Evolutionary conservation across 148 eudicot genomes (phyloP), one percentile per base, ranked within the genome.

Genomic region (Camellia japonica): DNA sequence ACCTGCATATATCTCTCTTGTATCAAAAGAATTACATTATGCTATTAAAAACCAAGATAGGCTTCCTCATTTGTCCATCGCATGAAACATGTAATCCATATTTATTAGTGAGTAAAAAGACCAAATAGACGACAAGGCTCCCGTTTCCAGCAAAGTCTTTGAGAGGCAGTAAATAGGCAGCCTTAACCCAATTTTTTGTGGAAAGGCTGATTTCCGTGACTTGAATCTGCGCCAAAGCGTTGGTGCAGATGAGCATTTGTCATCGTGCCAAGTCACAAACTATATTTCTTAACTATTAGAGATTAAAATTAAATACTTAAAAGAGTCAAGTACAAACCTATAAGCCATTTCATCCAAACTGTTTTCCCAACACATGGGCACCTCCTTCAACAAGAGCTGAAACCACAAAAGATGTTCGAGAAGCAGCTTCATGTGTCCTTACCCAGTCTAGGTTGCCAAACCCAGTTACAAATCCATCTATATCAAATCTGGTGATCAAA

Each of bases 291-390:
- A 7, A 56, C 12, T 56, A 56, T 14, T 56, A 56, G 60, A 56
- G 60, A 56, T 4, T 49, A 49, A 71, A 71, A 49, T 9, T 51
- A 18, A 72, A 52, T 52, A 72, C 15, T 56, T 47, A 51, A 12
- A 75, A 82, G 71, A 80, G 19, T 68, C 47, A 47, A 67, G 78
- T 23, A 82, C 87, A 80, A 80, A 96, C 99, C 97, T 83, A 77
- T 82, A 94, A 74, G 97, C 94, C 99, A 97, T 91, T 83, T 97
- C 98, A 85, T 90, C 93, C 72, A 92, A 75, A 88, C 86, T 59
- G 99, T 94, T 84, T 91, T 97, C 62, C 98, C 99, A 61, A 89
- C 85, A 84, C 98, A 97, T n/a, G 92, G 13, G 99, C 98, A 73
- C 99, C 99, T 80, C 96, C 96, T 74, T 97, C 99, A 77, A 97